Percentiles rank a stretch among this genome's conserved stretches.
Evolutionary conservation across 2,329 filamentous ascomycete species (phyloP).

Genomic region (Helminthosporium solani): DNA sequence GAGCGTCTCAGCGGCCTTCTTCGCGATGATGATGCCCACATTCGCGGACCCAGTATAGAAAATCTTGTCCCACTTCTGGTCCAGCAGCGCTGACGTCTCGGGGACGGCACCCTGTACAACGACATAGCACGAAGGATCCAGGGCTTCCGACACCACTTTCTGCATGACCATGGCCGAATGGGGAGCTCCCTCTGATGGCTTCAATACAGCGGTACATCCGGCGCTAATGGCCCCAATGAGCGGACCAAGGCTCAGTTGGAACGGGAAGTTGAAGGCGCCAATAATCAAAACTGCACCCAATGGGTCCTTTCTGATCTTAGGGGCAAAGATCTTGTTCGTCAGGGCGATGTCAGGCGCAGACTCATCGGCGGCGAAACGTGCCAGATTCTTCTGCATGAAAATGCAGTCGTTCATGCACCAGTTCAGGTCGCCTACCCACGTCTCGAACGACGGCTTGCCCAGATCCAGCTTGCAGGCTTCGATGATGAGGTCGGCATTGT

Average conservation of each 20-base stretch:
- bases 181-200: constrained; percentile 83
- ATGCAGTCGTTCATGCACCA: constrained; percentile 82
- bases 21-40: constrained; percentile 64
- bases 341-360: constrained; percentile 68
- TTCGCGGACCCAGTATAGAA: constrained; percentile 83
- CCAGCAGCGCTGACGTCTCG: constrained; percentile 78
- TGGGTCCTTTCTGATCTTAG: constrained; percentile 82
- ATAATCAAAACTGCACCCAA: constrained; percentile 82
- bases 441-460: constrained; percentile 74
- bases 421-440: constrained; percentile 70
- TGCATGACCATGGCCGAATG: constrained; percentile 75
- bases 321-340: constrained; percentile 67
- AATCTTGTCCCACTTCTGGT: constrained; percentile 96
- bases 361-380: constrained; percentile 83
- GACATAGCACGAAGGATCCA: constrained; percentile 75
- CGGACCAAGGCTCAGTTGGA: constrained; percentile 76
- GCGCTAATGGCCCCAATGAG: constrained; percentile 88
- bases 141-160: constrained; percentile 71
- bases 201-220: constrained; percentile 85
- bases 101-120: constrained; percentile 78
- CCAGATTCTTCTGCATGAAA: constrained; percentile 73
- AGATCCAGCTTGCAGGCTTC: constrained; percentile 78
- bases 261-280: constrained; percentile 89
- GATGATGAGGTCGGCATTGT: constrained; percentile 70
- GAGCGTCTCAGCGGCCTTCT: constrained; percentile 55